These are phyloP conservation scores for Fistulifera solaris DNA, from an alignment of 108 stramenopile species.

Conservation along the genomic window DNA sequence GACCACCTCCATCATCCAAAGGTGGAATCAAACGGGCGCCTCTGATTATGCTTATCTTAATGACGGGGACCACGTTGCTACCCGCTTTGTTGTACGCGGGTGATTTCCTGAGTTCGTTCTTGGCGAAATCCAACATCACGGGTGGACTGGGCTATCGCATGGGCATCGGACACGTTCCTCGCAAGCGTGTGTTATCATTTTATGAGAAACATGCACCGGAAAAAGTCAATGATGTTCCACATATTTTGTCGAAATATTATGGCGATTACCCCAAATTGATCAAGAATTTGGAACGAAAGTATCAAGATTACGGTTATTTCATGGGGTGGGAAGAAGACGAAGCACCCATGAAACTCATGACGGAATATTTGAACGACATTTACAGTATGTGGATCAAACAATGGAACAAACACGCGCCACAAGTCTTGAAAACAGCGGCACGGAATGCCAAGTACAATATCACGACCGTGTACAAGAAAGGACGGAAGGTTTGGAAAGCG, in stretches of 20 bases:
- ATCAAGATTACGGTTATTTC: conserved; percentile 87
- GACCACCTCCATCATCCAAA: conserved; percentile 14
- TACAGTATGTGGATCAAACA: conserved; percentile 31
- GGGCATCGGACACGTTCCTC: conserved; percentile 70
- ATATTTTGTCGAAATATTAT: conserved; percentile 75
- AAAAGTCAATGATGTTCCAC: conserved; percentile 62
- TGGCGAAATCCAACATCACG: conserved; percentile 52
- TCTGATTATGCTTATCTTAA: conserved; percentile 69
- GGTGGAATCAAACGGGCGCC: conserved; percentile 74
- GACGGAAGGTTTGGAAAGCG: conserved; percentile 54
- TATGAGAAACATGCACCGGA: conserved; percentile 89
- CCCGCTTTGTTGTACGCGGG: conserved; percentile 68
- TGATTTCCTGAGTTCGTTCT: conserved; percentile 45
- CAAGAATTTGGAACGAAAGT: conserved; percentile 83
- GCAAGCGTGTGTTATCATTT: conserved; percentile 74
- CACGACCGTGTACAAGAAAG: conserved; percentile 55
- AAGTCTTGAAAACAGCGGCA: conserved; percentile 50
- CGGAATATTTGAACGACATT: conserved; percentile 60
- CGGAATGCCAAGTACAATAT: conserved; percentile 77
- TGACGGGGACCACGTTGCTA: conserved; percentile 69
- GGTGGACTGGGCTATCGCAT: conserved; percentile 63
- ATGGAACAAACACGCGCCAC: conserved; percentile 71
- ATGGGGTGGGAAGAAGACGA: conserved; percentile 85
- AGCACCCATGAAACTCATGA: conserved; percentile 59
- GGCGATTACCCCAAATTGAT: conserved; percentile 82